Conservation (phyloP, 2,329 filamentous ascomycete species). For the Rugonectria rugulosa region DNA sequence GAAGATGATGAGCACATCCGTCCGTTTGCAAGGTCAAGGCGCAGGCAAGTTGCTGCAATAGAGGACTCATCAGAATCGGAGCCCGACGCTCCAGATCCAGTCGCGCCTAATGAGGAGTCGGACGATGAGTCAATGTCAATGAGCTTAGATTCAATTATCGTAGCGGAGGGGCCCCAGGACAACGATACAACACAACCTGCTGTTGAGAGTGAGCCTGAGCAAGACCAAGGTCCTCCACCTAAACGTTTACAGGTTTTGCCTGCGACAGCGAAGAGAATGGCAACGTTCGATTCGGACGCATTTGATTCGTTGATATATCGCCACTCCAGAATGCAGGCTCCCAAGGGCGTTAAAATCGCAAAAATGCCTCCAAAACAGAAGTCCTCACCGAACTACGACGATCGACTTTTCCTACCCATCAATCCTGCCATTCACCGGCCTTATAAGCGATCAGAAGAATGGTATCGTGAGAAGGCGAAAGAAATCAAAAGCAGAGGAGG, state of each 20-base stretch:
- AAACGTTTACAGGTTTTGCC: slow-evolving; percentile 16
- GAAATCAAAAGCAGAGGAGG: slow-evolving; percentile 59
- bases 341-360: slow-evolving; percentile 28
- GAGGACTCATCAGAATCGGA: slow-evolving; percentile 8
- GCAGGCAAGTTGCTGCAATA: not conserved
- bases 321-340: slow-evolving; percentile 40
- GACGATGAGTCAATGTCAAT: slow-evolving; percentile 3
- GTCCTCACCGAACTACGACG: slow-evolving; percentile 29
- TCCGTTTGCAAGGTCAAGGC: not conserved
- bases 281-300: slow-evolving; percentile 34
- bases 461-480: slow-evolving; percentile 55
- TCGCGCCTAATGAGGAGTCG: not conserved
- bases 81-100: slow-evolving; percentile 6
- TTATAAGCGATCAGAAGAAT: slow-evolving; percentile 51
- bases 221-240: slow-evolving; percentile 5
- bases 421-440: slow-evolving; percentile 61
- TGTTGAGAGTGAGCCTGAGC: slow-evolving; percentile 17
- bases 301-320: slow-evolving; percentile 52
- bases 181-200: slow-evolving; percentile 21
- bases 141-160: not conserved
- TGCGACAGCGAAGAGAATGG: slow-evolving; percentile 15
- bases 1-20: slow-evolving; percentile 3
- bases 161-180: not conserved
- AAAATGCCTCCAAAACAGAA: slow-evolving; percentile 9
- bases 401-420: slow-evolving; percentile 52